These are phyloP conservation scores for Chaetoceros tenuissimus DNA, from an alignment of 108 stramenopile species.

Conservation along the genomic window DNA sequence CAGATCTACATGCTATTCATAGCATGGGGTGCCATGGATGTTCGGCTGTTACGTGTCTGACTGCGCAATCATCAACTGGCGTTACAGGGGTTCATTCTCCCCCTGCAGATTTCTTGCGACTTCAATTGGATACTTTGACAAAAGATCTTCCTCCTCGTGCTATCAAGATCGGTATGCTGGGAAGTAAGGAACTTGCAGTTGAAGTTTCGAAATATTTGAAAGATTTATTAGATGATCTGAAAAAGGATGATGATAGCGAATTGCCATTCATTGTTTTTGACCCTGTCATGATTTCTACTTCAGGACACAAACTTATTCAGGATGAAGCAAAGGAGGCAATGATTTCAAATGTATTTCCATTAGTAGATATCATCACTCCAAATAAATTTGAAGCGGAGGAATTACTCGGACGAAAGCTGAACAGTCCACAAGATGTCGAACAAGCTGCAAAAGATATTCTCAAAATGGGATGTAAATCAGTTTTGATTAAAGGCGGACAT, in stretches of 20 bases:
- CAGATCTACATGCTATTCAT: conserved; percentile 86
- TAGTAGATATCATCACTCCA: conserved; percentile 77
- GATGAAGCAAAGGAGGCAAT: conserved; percentile 65
- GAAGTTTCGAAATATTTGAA: conserved; percentile 60
- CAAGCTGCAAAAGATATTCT: conserved; percentile 65
- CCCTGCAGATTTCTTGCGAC: conserved; percentile 38
- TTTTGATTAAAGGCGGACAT: conserved; percentile 93
- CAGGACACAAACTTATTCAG: conserved; percentile 74
- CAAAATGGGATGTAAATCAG: conserved; percentile 47
- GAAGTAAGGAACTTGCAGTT: conserved; percentile 53
- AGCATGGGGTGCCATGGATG: conserved; percentile 82
- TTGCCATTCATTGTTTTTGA: conserved; percentile 78
- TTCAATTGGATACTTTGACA: conserved; percentile 53
- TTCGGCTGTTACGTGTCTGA: conserved; percentile 86
- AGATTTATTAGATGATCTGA: conserved; percentile 11
- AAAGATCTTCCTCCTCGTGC: conserved; percentile 73
- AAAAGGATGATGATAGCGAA: neutral
- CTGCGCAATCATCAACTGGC: conserved; percentile 76
- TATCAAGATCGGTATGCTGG: conserved; percentile 90
- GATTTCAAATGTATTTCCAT: conserved; percentile 67
- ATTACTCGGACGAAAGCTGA: conserved; percentile 47
- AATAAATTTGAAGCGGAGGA: conserved; percentile 91
- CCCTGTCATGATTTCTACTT: conserved; percentile 90
- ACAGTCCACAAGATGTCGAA: conserved; percentile 65
- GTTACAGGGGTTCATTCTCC: conserved; percentile 62